Percentiles rank a stretch among this genome's conserved stretches.
These are phyloP conservation scores for Aspergillus ruber DNA, from an alignment of 2,329 filamentous ascomycete species.

Conservation along the genomic window DNA sequence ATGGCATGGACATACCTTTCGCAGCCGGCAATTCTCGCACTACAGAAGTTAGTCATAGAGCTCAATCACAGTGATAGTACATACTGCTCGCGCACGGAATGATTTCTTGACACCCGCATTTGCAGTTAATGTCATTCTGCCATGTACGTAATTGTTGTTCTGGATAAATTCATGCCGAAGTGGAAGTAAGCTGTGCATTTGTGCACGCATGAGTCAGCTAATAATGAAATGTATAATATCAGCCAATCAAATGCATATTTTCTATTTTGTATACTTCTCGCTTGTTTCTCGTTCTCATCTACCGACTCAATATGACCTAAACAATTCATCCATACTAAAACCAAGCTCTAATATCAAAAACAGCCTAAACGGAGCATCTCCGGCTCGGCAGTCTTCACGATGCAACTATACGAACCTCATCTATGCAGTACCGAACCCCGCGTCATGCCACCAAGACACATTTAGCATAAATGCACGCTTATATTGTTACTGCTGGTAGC, in stretches of 20 bases:
- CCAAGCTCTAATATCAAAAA: too few relatives aligned
- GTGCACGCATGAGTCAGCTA: not conserved
- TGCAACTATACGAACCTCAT: not conserved
- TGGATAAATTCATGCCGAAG: not conserved
- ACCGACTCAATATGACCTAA: too few relatives aligned
- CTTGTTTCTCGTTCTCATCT: too few relatives aligned
- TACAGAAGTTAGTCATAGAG: too few relatives aligned
- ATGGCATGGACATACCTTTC: slow-evolving; percentile 15
- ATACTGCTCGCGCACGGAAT: slow-evolving; percentile 19
- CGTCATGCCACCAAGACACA: not conserved
- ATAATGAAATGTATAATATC: too few relatives aligned
- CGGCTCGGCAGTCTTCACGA: not conserved
- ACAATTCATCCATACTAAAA: too few relatives aligned
- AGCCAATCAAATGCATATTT: too few relatives aligned
- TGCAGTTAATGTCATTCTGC: slow-evolving; percentile 3
- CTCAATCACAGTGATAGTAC: too few relatives aligned
- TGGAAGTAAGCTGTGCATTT: not conserved
- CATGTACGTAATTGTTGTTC: not conserved
- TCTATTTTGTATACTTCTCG: too few relatives aligned
- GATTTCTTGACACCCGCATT: slow-evolving; percentile 9
- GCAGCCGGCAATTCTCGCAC: slow-evolving; percentile 23
- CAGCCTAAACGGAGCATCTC: not conserved
- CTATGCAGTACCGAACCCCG: not conserved
- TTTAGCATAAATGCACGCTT: not conserved
- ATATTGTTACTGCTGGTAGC: not conserved